These are phyloP conservation scores for Backusella psychrophila DNA, from an alignment of 192 early-diverging fungal genomes.

Conservation along the genomic window DNA sequence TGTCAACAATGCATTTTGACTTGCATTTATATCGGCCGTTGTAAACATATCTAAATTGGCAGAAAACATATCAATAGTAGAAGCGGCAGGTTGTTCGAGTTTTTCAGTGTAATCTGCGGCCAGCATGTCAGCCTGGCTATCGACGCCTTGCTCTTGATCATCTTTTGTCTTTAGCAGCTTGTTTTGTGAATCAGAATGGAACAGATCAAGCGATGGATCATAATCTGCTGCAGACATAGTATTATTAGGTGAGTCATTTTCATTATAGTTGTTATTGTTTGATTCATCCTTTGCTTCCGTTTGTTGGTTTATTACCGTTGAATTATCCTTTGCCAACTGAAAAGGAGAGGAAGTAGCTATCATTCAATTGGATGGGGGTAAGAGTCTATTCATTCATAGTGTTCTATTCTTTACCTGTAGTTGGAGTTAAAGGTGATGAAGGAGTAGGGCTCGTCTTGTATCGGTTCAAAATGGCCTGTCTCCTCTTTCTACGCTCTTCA, in stretches of 20 bases:
- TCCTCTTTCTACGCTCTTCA: conserved; percentile 79
- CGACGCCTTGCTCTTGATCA: conserved; percentile 39
- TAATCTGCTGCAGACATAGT: conserved; percentile 72
- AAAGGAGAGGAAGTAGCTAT: conserved; percentile 18
- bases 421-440: not conserved
- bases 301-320: conserved; percentile 21
- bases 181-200: conserved; percentile 47
- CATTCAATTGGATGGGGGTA: not conserved
- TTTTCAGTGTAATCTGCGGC: conserved; percentile 64
- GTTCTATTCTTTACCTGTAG: not conserved
- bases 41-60: conserved; percentile 71
- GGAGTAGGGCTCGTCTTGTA: conserved; percentile 40
- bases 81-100: conserved; percentile 23
- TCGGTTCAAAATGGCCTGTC: conserved; percentile 73
- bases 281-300: conserved; percentile 29
- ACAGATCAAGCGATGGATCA: conserved; percentile 76
- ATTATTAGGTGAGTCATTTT: conserved; percentile 32
- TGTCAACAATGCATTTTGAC: conserved; percentile 41
- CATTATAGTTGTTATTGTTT: conserved; percentile 27
- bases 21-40: conserved; percentile 22
- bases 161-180: conserved; percentile 47
- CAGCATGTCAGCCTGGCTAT: conserved; percentile 51
- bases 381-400: not conserved
- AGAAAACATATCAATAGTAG: conserved; percentile 70
- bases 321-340: conserved; percentile 34